Evolutionary conservation across 2,329 filamentous ascomycete species (phyloP).

Genomic region (Beauveria asiatica): DNA sequence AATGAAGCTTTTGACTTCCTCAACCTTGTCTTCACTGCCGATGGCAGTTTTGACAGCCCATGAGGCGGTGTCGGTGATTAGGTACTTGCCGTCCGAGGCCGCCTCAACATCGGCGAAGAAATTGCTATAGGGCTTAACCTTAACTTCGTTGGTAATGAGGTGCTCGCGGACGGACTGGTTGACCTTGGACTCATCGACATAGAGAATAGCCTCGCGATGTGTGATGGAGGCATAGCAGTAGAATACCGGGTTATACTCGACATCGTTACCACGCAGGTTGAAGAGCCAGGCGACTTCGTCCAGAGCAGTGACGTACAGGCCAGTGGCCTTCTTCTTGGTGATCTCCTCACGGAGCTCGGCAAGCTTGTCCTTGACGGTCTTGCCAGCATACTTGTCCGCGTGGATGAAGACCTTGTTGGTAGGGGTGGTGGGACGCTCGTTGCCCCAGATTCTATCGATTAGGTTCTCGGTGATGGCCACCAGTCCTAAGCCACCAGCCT

Average conservation of each 20-base stretch:
- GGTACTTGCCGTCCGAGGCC: constrained; percentile 53
- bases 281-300: constrained; percentile 99
- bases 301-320: constrained; percentile 87
- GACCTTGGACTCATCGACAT: constrained; percentile 75
- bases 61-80: constrained; percentile 81
- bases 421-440: constrained; percentile 63
- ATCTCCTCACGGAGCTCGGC: constrained; percentile 82
- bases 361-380: constrained; percentile 74
- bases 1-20: constrained; percentile 80
- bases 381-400: constrained; percentile 66
- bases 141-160: constrained; percentile 59
- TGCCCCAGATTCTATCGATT: constrained; percentile 83
- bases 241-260: constrained; percentile 96
- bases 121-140: constrained; percentile 70
- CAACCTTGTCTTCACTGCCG: constrained; percentile 76
- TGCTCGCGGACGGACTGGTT: constrained; percentile 59
- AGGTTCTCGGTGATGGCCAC: constrained; percentile 72
- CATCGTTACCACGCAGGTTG: constrained; percentile 89
- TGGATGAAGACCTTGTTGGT: constrained; percentile 68
- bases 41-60: constrained; percentile 86
- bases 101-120: constrained; percentile 72
- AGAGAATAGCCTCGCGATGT: constrained; percentile 65
- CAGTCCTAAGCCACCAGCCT: constrained; percentile 71
- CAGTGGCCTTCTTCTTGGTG: constrained; percentile 78
- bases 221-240: constrained; percentile 94